phyloP scores from a whole-genome alignment of 2,329 filamentous ascomycete genomes.

The Aureobasidium lini region DNA sequence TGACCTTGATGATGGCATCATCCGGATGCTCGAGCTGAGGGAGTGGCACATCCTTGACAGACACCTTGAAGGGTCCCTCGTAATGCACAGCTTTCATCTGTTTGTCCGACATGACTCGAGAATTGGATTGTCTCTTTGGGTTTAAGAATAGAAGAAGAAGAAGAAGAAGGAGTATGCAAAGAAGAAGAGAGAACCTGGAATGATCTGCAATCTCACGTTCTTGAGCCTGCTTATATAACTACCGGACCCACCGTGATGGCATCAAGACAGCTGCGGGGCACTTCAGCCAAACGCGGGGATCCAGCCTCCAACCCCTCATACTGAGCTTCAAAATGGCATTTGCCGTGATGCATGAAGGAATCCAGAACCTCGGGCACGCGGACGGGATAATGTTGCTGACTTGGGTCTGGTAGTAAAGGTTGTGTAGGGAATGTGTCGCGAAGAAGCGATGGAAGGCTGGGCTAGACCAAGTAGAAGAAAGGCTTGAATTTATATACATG shows the following conservation, averaged over 20 bases:
- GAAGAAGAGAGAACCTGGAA: neutral
- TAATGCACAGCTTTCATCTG: constrained; percentile 56
- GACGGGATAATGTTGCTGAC: neutral
- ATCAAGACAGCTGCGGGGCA: neutral
- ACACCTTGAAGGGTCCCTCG: constrained; percentile 54
- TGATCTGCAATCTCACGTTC: neutral
- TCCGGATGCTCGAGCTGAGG: constrained; percentile 57
- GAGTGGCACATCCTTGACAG: constrained; percentile 52
- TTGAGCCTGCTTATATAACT: neutral
- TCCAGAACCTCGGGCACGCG: neutral
- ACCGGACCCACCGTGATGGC: neutral
- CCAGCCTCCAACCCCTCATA: neutral
- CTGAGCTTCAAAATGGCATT: neutral
- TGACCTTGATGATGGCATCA: constrained; percentile 58
- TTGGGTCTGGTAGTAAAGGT: neutral
- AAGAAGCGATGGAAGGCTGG: neutral
- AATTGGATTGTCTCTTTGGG: neutral
- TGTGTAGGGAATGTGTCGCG: neutral
- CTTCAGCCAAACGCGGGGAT: neutral
- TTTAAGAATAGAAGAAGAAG: neutral
- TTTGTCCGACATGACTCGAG: neutral
- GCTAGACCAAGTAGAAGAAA: neutral
- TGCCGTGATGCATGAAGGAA: neutral
- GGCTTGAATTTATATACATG: neutral
- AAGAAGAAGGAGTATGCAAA: neutral